Conservation (phyloP, 2,329 filamentous ascomycete species). For the Ascochyta pisi region DNA sequence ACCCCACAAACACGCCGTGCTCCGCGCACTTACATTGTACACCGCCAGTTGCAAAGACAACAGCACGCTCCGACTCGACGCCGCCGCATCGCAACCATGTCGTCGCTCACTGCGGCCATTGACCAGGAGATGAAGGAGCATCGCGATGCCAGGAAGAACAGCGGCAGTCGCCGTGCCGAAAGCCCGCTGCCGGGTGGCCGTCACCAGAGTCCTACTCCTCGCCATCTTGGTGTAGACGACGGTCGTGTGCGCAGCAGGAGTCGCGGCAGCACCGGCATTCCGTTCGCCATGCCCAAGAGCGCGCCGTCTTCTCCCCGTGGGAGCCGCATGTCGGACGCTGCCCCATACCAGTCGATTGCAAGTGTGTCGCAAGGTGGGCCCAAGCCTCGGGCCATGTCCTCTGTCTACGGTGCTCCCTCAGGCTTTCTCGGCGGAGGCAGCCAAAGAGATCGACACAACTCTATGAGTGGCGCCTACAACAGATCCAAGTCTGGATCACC, state of each 20-base stretch:
- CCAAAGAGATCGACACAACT: conserved; percentile 48
- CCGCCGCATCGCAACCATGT: conserved; percentile 55
- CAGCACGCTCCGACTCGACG: conserved; percentile 5
- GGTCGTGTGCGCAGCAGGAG: conserved; percentile 39
- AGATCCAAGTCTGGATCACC: conserved; percentile 51
- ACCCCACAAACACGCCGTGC: conserved; percentile 31
- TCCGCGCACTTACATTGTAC: conserved; percentile 7
- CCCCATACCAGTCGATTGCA: conserved; percentile 54
- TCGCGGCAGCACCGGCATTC: conserved; percentile 40
- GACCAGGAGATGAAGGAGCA: conserved; percentile 78
- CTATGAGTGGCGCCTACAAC: conserved; percentile 48
- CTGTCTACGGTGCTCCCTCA: conserved; percentile 43
- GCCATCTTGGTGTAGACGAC: conserved; percentile 59
- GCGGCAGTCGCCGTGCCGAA: conserved; percentile 32
- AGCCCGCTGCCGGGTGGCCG: conserved; percentile 49
- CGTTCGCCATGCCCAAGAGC: conserved; percentile 31
- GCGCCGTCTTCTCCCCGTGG: conserved; percentile 40
- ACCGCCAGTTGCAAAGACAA: conserved; percentile 2
- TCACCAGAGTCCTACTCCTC: conserved; percentile 65
- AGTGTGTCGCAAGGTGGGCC: conserved; percentile 51
- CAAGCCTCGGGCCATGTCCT: conserved; percentile 56
- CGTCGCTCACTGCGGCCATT: conserved; percentile 74
- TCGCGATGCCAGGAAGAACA: conserved; percentile 57
- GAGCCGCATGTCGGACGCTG: conserved; percentile 45
- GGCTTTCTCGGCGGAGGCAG: conserved; percentile 30